Base-by-base conservation (phyloP, 1,139 yeast genomes). In the Lipomyces yarrowii region DNA sequence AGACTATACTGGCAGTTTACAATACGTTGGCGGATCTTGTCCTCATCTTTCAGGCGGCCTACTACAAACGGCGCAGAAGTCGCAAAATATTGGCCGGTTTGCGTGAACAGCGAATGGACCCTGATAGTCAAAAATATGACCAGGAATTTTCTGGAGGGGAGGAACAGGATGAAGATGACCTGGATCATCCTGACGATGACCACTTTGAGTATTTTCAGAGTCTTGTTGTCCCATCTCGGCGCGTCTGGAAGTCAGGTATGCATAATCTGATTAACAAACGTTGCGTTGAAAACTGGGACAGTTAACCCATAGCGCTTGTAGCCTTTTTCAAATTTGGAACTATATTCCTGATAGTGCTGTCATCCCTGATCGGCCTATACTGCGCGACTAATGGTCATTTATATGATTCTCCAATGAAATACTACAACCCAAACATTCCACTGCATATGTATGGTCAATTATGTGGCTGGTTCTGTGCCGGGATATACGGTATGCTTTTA, bases 401-500 rank as follows among this genome's bases (percentile, higher is more conserved):
- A 2, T 64, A 64, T 39, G 64, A 64, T 21, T 57, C 66, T 26
- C 64, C 62, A 15, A 51, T 62, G 67, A 67, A 57, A 32, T 65
- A 65, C 26, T 64, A 65, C 30, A 64, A 68, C 1, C 67, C 71
- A 10, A 71, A 72, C 42, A 72, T 68, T 4, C 76, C 72, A 5
- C 76, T 73, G 64, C 71, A 71, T 52, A 60, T 66, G 32, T 67
- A 59, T 89, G 90, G 2, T 88, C 91, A 88, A 75, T 71, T 88
- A 4, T 81, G 88, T 71, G 96, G 96, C 10, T 90, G 90, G 77
- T 72, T 85, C 10, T 87, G 92, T 6, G 94, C 96, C 0, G 71
- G 81, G 0, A 80, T 90, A 62, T 90, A 90, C 75, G 65, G 69
- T 65, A 46, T 3, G 69, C 48, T 13, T 23, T 26, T 6, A n/a